Conservation (phyloP, 306 rosid genomes). For the Vigna mungo region DNA sequence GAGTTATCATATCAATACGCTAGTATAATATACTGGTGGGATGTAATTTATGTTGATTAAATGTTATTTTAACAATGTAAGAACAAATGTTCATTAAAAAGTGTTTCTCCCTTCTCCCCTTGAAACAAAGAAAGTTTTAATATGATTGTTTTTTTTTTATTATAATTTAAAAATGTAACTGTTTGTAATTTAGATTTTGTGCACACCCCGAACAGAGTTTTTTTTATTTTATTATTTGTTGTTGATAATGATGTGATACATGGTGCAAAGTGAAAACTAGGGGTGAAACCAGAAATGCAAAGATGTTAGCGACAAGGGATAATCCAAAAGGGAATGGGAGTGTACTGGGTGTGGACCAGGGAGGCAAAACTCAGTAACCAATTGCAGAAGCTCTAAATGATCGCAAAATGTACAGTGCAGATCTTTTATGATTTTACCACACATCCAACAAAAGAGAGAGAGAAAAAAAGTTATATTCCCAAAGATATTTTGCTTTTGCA, state of each 20-base stretch:
- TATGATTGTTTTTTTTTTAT: too few species aligned
- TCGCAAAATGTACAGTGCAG: neutral
- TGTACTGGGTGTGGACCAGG: constrained; percentile 9
- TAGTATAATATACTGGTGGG: too few species aligned
- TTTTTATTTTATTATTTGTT: neutral
- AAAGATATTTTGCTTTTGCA: constrained; percentile 36
- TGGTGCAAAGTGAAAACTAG: neutral
- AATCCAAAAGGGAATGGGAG: neutral
- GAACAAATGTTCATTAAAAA: too few species aligned
- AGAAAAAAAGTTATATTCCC: neutral
- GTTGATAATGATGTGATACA: too few species aligned
- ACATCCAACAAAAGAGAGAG: neutral
- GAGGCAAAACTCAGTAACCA: constrained; percentile 26
- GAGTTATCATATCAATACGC: too few species aligned
- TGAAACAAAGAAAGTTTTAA: too few species aligned
- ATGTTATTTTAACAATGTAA: too few species aligned
- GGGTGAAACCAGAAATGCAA: constrained; percentile 4
- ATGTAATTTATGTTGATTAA: too few species aligned
- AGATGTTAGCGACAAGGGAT: neutral
- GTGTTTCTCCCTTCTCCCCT: too few species aligned
- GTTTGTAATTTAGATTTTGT: too few species aligned
- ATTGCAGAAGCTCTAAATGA: constrained; percentile 12
- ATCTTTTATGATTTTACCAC: constrained; percentile 4
- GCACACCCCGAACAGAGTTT: too few species aligned
- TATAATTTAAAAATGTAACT: too few species aligned